Evolutionary conservation across 108 stramenopile species (phyloP).

Genomic region (Skeletonema grethae): DNA sequence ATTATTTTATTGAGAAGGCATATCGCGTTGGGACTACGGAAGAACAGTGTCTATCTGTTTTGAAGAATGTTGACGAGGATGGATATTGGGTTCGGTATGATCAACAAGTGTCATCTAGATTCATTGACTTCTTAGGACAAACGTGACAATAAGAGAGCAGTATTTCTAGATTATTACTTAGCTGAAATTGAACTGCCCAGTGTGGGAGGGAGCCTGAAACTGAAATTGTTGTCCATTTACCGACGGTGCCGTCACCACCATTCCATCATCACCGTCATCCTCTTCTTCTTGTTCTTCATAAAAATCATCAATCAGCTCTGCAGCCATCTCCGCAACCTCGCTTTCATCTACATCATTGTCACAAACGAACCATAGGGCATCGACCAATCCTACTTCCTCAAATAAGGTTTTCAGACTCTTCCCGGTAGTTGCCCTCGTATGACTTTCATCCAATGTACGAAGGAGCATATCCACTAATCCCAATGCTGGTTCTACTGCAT

Average conservation of each 20-base stretch:
- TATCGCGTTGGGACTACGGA: conserved; percentile 74
- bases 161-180: no score
- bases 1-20: conserved; percentile 48
- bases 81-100: conserved; percentile 29
- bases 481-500: conserved; percentile 21
- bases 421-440: background rate
- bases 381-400: conserved; percentile 41
- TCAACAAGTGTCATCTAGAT: conserved; percentile 15
- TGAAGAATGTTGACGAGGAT: conserved; percentile 9
- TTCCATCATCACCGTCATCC: background rate
- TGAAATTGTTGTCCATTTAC: conserved; percentile 28
- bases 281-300: conserved; percentile 28
- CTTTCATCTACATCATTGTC: conserved; percentile 38
- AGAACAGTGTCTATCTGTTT: conserved; percentile 46
- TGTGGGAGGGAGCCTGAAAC: background rate
- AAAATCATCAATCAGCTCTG: conserved; percentile 32
- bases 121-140: conserved; percentile 17
- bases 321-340: conserved; percentile 32
- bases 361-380: conserved; percentile 39
- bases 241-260: background rate
- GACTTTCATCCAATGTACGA: background rate
- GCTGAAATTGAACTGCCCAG: background rate
- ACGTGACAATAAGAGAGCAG: background rate
- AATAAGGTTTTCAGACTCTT: conserved; percentile 20
- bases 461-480: conserved; percentile 27